Conservation (phyloP, 208 protist genomes). For the Crithidia mellificae region DNA sequence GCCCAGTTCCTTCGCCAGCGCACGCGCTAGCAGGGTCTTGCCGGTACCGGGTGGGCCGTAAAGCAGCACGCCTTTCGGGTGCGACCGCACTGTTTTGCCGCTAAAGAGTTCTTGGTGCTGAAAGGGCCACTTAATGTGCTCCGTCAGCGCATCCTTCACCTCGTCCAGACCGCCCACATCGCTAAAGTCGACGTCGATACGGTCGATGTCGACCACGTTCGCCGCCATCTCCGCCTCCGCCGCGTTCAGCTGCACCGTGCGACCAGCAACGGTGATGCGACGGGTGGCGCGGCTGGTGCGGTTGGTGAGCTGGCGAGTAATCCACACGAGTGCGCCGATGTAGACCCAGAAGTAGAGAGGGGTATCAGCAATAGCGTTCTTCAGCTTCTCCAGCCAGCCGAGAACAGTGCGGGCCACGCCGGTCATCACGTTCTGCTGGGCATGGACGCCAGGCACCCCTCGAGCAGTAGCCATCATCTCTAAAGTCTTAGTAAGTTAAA, state of each 20-base stretch:
- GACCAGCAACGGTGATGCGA: slow-evolving; percentile 48
- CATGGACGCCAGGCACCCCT: slow-evolving; percentile 15
- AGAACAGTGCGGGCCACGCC: slow-evolving; percentile 29
- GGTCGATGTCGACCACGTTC: slow-evolving; percentile 66
- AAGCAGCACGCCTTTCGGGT: slow-evolving; percentile 99
- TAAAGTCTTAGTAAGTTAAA: not conserved
- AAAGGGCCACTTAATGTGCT: slow-evolving; percentile 90
- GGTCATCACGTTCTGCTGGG: slow-evolving; percentile 26
- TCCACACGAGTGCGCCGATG: slow-evolving; percentile 60
- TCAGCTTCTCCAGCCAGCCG: slow-evolving; percentile 24
- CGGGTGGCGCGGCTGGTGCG: slow-evolving; percentile 40
- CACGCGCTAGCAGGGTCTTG: slow-evolving; percentile 99
- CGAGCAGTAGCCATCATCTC: slow-evolving; percentile 28
- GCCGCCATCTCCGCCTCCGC: slow-evolving; percentile 72
- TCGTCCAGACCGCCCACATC: slow-evolving; percentile 79
- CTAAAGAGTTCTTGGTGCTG: slow-evolving; percentile 74
- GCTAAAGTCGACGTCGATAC: slow-evolving; percentile 64
- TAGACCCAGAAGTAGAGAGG: slow-evolving; percentile 79
- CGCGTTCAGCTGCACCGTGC: slow-evolving; percentile 45
- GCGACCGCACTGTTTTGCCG: slow-evolving; percentile 81
- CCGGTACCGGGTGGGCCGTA: slow-evolving; percentile 99
- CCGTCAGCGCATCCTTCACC: slow-evolving; percentile 69
- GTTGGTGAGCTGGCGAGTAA: slow-evolving; percentile 53
- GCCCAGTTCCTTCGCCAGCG: slow-evolving; percentile 98
- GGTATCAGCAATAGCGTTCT: slow-evolving; percentile 38